A percentile compares a stretch with the other conserved stretches of the same genome.
These are phyloP conservation scores for Cladosporium sp. DNA, from an alignment of 2,329 filamentous ascomycete genomes.

Conservation along the genomic window DNA sequence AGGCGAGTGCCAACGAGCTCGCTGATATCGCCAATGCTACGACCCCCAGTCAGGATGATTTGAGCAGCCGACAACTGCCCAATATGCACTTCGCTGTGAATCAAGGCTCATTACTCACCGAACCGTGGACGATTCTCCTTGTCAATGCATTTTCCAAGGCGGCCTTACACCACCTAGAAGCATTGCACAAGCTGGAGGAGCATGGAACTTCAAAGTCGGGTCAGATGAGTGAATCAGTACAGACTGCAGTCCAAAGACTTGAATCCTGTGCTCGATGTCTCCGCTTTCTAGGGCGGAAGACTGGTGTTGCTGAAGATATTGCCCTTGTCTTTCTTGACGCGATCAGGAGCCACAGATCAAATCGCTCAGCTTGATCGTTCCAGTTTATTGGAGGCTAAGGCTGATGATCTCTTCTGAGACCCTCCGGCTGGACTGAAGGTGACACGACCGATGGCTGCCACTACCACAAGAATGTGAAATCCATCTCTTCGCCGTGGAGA, in stretches of 20 bases:
- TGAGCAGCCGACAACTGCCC: neutral
- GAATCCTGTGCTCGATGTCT: constrained; percentile 1
- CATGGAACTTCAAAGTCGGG: neutral
- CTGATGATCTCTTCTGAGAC: too few relatives aligned
- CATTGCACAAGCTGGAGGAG: neutral
- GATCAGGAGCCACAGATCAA: neutral
- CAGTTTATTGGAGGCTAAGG: too few relatives aligned
- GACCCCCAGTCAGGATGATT: neutral
- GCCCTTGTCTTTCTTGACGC: neutral
- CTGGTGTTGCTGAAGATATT: neutral
- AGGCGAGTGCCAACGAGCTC: neutral
- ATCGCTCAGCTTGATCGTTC: too few relatives aligned
- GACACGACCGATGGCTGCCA: too few relatives aligned
- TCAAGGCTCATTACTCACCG: constrained; percentile 4
- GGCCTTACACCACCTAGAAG: neutral
- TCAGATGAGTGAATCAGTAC: neutral
- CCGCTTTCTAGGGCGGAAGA: constrained; percentile 2
- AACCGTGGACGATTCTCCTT: constrained; percentile 6
- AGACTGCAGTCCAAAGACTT: neutral
- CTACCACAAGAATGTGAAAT: too few relatives aligned
- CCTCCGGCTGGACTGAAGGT: too few relatives aligned
- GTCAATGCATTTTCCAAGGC: constrained; percentile 6
- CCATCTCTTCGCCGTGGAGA: too few relatives aligned
- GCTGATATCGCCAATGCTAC: neutral
- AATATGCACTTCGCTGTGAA: constrained; percentile 7